Conservation (phyloP, 306 rosid species). For the peach (Prunus persica) region Prunus_persica_NCBIv2 NC_034009.1:22493501-22494000, state of each 20-base stretch:
- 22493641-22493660: not conserved
- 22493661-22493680: not conserved
- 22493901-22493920: not conserved
- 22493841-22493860: not conserved
- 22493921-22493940: constrained; percentile 21
- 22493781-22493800: not conserved
- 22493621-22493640: not conserved
- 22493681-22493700: not conserved
- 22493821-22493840: not conserved
- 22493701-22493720: not conserved
- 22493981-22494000: constrained; percentile 31
- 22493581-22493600: not conserved
- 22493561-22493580: not conserved
- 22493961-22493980: constrained; percentile 25
- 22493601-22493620: not conserved
- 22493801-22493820: constrained; percentile 12
- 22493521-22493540: constrained; percentile 1
- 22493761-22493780: constrained; percentile 10
- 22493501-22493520: constrained; percentile 4
- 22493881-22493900: not conserved
- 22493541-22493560: constrained; percentile 6
- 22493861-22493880: not conserved
- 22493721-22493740: constrained; percentile 11
- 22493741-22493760: constrained; percentile 3
- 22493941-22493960: constrained; percentile 34